These are phyloP conservation scores for Diplodia corticola DNA, from an alignment of 2,329 filamentous ascomycete species.

Conservation along the genomic window DNA sequence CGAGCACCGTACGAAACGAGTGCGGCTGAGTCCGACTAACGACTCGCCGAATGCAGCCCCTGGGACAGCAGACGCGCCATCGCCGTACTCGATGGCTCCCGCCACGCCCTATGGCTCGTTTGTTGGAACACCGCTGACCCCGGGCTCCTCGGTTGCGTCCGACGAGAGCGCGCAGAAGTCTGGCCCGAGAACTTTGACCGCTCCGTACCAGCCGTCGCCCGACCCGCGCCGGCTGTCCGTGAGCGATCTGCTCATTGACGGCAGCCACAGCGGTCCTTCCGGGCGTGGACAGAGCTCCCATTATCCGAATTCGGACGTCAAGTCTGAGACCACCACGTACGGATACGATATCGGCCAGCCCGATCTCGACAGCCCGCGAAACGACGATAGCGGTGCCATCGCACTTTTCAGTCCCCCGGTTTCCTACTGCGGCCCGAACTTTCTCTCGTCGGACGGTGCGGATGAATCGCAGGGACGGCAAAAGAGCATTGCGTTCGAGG, in stretches of 20 bases:
- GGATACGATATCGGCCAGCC: conserved; percentile 70
- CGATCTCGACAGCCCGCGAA: conserved; percentile 69
- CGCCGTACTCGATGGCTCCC: conserved; percentile 41
- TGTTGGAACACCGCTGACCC: conserved; percentile 48
- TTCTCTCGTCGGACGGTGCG: conserved; percentile 29
- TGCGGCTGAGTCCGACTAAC: conserved; percentile 33
- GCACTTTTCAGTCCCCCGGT: conserved; percentile 40
- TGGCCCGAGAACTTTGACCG: conserved; percentile 28
- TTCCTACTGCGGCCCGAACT: conserved; percentile 29
- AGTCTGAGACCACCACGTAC: conserved; percentile 49
- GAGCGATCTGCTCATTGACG: conserved; percentile 56
- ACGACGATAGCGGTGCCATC: conserved; percentile 70
- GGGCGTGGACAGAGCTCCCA: conserved; percentile 21
- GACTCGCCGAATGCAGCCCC: conserved; percentile 15
- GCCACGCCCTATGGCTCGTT: conserved; percentile 44
- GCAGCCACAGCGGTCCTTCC: conserved; percentile 27
- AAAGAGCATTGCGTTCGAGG: conserved; percentile 56
- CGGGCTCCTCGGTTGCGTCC: conserved; percentile 41
- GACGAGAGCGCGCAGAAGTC: conserved; percentile 34
- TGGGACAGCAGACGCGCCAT: conserved; percentile 34
- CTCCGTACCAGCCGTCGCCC: conserved; percentile 36
- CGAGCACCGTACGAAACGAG: conserved; percentile 40
- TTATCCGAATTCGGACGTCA: conserved; percentile 23
- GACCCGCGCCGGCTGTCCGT: conserved; percentile 62
- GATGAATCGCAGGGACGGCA: conserved; percentile 39